phyloP scores from a whole-genome alignment of 345 rosid genomes.

The Schrenkiella parvula region DNA sequence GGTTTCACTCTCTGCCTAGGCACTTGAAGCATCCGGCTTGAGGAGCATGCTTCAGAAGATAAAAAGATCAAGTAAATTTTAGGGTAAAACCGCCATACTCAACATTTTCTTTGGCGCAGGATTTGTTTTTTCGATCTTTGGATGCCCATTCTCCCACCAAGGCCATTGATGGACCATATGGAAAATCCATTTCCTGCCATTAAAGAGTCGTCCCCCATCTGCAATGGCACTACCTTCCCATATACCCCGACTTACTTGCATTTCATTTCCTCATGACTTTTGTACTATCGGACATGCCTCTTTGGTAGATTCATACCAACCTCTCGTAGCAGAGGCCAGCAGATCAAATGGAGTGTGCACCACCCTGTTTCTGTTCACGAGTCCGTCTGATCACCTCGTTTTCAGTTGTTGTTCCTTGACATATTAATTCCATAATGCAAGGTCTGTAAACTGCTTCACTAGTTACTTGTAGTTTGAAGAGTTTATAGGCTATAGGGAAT shows the following conservation, averaged over 20 bases:
- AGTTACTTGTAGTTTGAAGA: slow-evolving; percentile 62
- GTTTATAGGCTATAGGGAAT: slow-evolving; percentile 55
- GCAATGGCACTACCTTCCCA: slow-evolving; percentile 62
- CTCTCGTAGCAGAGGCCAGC: slow-evolving; percentile 74
- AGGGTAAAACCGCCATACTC: slow-evolving; percentile 75
- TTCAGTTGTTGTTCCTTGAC: slow-evolving; percentile 84
- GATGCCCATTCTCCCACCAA: slow-evolving; percentile 47
- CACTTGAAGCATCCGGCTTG: slow-evolving; percentile 13
- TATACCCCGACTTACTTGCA: slow-evolving; percentile 58
- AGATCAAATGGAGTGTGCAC: slow-evolving; percentile 44
- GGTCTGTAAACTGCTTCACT: slow-evolving; percentile 82
- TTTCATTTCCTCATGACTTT: slow-evolving; percentile 70
- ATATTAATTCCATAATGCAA: slow-evolving; percentile 67
- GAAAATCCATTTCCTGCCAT: slow-evolving; percentile 49
- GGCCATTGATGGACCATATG: slow-evolving; percentile 66
- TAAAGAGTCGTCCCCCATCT: slow-evolving; percentile 57
- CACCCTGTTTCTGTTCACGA: slow-evolving; percentile 54
- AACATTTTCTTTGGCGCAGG: slow-evolving; percentile 97
- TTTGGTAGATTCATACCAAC: slow-evolving; percentile 53
- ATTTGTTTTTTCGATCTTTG: slow-evolving; percentile 39
- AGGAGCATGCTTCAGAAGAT: slow-evolving; percentile 39
- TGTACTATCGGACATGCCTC: slow-evolving; percentile 68
- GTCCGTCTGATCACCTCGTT: slow-evolving; percentile 68
- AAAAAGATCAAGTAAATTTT: slow-evolving; percentile 35
- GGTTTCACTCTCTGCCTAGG: background rate